Conservation (phyloP, 192 early-diverging fungal species). For the Linnemannia elongata region DNA sequence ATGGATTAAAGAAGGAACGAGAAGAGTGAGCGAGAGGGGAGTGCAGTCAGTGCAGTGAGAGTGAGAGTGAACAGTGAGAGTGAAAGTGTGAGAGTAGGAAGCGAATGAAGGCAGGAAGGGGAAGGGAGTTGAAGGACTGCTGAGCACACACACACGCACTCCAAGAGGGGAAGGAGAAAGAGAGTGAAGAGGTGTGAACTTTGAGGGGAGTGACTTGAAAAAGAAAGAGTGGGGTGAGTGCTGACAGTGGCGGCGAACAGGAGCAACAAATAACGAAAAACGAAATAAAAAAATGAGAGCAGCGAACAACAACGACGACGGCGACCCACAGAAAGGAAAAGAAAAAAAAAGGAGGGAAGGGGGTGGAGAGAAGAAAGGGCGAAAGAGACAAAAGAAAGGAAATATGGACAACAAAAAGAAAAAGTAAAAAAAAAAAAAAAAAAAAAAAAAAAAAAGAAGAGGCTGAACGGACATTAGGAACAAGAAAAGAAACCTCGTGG, state of each 20-base stretch:
- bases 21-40: background rate
- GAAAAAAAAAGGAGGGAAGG: background rate
- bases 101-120: background rate
- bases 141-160: background rate
- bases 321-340: background rate
- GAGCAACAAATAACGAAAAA: background rate
- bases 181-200: background rate
- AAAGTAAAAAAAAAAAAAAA: background rate
- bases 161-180: background rate
- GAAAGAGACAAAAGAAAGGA: background rate
- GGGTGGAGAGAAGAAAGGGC: too few species aligned
- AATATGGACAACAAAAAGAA: background rate
- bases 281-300: background rate
- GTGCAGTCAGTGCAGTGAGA: background rate
- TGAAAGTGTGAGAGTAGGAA: background rate
- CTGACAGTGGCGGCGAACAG: background rate
- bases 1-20: slow-evolving; percentile 5
- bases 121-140: background rate
- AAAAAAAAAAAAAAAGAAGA: background rate
- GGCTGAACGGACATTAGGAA: background rate
- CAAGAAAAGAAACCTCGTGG: background rate
- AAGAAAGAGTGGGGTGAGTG: background rate
- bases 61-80: slow-evolving; percentile 7
- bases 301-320: background rate
- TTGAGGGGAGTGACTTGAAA: background rate